phyloP scores from a whole-genome alignment of 306 rosid species.

The Rosa rugosa region DNA sequence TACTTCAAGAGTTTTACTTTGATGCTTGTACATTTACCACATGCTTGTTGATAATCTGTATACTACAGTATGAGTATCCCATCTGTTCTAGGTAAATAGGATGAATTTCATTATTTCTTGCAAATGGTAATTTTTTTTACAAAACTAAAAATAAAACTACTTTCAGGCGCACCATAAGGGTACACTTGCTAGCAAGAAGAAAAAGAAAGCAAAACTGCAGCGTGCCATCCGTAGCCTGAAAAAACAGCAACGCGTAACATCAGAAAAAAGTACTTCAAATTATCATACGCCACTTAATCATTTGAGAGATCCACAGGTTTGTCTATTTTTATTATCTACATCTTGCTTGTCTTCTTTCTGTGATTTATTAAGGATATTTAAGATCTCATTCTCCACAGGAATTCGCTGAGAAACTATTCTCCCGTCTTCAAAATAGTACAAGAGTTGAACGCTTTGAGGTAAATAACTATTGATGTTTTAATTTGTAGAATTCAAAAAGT shows the following conservation, averaged over 20 bases:
- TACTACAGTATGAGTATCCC: not conserved
- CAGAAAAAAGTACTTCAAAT: slow-evolving; percentile 46
- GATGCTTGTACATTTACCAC: not conserved
- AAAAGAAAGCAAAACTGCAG: slow-evolving; percentile 75
- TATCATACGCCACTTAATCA: slow-evolving; percentile 86
- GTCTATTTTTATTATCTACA: slow-evolving; percentile 14
- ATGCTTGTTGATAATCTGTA: not conserved
- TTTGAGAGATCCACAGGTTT: slow-evolving; percentile 85
- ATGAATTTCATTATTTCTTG: not conserved
- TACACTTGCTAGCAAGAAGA: slow-evolving; percentile 83
- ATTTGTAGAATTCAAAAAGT: not conserved
- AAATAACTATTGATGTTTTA: slow-evolving; percentile 5
- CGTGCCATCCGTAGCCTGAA: slow-evolving; percentile 78
- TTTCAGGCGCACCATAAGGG: slow-evolving; percentile 86
- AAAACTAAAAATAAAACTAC: not conserved
- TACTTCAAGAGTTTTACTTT: not conserved
- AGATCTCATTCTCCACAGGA: slow-evolving; percentile 52
- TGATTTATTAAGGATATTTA: slow-evolving; percentile 13
- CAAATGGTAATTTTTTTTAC: not conserved
- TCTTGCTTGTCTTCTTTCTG: slow-evolving; percentile 10
- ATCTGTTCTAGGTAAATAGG: not conserved
- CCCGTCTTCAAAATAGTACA: slow-evolving; percentile 58
- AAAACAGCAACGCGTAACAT: slow-evolving; percentile 64
- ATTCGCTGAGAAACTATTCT: slow-evolving; percentile 79
- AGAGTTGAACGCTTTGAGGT: slow-evolving; percentile 71